Evolutionary conservation across 148 eudicot genomes (phyloP).

Genomic region (Dysphania ambrosioides): DNA sequence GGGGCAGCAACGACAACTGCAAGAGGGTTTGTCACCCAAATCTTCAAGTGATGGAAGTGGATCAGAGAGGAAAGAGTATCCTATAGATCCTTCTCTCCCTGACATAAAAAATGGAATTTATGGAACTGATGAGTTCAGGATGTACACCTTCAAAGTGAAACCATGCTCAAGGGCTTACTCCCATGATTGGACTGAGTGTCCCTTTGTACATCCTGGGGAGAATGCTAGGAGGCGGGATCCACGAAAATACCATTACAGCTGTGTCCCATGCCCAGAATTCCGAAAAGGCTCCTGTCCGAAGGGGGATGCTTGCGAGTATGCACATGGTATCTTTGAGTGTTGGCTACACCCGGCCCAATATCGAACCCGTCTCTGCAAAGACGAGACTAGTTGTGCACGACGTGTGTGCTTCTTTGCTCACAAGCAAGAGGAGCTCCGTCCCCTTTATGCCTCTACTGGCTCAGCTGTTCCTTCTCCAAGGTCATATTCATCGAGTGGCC

Average conservation of each 20-base stretch:
- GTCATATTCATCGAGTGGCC: constrained; percentile 42
- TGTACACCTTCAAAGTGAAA: constrained; percentile 87
- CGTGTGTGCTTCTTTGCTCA: constrained; percentile 97
- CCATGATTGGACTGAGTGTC: constrained; percentile 99
- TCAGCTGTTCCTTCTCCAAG: constrained; percentile 85
- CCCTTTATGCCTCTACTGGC: constrained; percentile 87
- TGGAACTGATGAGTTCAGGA: constrained; percentile 86
- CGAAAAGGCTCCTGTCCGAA: constrained; percentile 69
- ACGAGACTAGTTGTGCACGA: constrained; percentile 64
- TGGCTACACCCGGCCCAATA: constrained; percentile 99
- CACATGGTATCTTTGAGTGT: constrained; percentile 96
- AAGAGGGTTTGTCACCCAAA: constrained; percentile 29
- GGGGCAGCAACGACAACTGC: constrained; percentile 19
- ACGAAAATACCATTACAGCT: constrained; percentile 69
- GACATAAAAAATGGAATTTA: constrained; percentile 87
- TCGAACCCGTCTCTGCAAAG: constrained; percentile 89
- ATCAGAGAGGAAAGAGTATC: constrained; percentile 73
- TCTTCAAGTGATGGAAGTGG: constrained; percentile 43
- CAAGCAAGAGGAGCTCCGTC: constrained; percentile 75
- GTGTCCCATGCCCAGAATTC: constrained; percentile 96
- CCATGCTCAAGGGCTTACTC: constrained; percentile 97
- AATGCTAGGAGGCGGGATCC: constrained; percentile 96
- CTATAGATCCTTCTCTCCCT: constrained; percentile 78
- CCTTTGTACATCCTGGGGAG: constrained; percentile 95
- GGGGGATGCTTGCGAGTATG: constrained; percentile 86